These are phyloP conservation scores for Hyaloscypha bicolor DNA, from an alignment of 495 filamentous ascomycete species.

Conservation along the genomic window DNA sequence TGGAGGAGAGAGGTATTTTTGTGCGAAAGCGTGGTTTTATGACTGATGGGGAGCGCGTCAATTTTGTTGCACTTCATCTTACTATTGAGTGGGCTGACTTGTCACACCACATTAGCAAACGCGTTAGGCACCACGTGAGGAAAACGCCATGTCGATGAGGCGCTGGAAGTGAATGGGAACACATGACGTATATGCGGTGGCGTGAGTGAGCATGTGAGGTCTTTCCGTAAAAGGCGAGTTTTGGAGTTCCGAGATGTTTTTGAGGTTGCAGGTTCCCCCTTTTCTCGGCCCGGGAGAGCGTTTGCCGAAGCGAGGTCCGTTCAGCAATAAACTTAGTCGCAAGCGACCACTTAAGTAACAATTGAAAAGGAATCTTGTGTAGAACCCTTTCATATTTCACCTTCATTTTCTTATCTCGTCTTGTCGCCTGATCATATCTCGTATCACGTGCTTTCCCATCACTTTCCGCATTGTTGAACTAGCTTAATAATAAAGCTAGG, in stretches of 20 bases:
- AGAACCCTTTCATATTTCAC: too few relatives aligned
- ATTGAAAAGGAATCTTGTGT: too few relatives aligned
- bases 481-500: too few relatives aligned
- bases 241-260: background rate
- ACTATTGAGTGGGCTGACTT: constrained; percentile 16
- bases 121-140: constrained; percentile 11
- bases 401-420: too few relatives aligned
- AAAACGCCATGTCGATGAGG: background rate
- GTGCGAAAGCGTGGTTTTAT: constrained; percentile 8
- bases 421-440: too few relatives aligned
- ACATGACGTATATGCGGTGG: background rate
- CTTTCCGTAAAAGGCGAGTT: background rate
- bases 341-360: too few relatives aligned
- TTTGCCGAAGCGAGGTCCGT: background rate
- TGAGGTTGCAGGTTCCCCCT: background rate
- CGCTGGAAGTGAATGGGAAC: background rate
- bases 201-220: background rate
- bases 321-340: too few relatives aligned
- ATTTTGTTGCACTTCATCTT: background rate
- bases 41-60: background rate
- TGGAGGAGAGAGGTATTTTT: background rate
- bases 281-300: background rate
- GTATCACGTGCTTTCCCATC: background rate
- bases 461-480: too few relatives aligned
- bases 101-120: constrained; percentile 12